Evolutionary conservation across 192 early-diverging fungal species (phyloP).

Genomic region (Phlyctochytrium arcticum): DNA sequence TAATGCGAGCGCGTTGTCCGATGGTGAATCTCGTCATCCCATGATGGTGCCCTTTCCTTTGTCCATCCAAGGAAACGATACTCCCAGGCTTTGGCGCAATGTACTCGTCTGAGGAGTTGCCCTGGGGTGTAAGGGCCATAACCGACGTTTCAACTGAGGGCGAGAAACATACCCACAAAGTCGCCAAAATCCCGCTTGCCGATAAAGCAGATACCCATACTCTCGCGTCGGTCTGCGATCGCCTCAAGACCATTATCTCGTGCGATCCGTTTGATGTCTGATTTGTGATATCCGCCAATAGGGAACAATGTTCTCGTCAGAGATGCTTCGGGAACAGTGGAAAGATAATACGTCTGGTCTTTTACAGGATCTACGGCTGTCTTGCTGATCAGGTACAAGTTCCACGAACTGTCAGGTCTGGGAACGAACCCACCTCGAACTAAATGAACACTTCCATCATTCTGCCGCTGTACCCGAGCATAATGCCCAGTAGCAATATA

Average conservation of each 20-base stretch:
- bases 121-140: slow-evolving; percentile 17
- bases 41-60: slow-evolving; percentile 45
- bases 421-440: slow-evolving; percentile 28
- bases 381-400: not conserved
- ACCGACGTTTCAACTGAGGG: slow-evolving; percentile 13
- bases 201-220: slow-evolving; percentile 96
- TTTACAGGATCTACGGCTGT: slow-evolving; percentile 66
- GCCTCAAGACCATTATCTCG: slow-evolving; percentile 46
- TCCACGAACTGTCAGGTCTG: not conserved
- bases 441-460: slow-evolving; percentile 13
- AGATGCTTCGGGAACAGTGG: slow-evolving; percentile 49
- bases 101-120: slow-evolving; percentile 50
- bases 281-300: slow-evolving; percentile 68
- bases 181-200: slow-evolving; percentile 76
- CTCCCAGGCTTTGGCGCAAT: slow-evolving; percentile 38
- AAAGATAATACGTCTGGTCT: slow-evolving; percentile 94
- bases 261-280: slow-evolving; percentile 71
- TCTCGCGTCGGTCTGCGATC: slow-evolving; percentile 70
- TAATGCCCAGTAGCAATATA: slow-evolving; percentile 65
- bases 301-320: slow-evolving; percentile 71
- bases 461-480: slow-evolving; percentile 38
- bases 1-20: slow-evolving; percentile 70
- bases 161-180: slow-evolving; percentile 59
- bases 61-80: slow-evolving; percentile 40
- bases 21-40: slow-evolving; percentile 75